These are phyloP conservation scores for Fraxinus baroniana DNA, from an alignment of 305 asterid species.

Conservation along the genomic window DNA sequence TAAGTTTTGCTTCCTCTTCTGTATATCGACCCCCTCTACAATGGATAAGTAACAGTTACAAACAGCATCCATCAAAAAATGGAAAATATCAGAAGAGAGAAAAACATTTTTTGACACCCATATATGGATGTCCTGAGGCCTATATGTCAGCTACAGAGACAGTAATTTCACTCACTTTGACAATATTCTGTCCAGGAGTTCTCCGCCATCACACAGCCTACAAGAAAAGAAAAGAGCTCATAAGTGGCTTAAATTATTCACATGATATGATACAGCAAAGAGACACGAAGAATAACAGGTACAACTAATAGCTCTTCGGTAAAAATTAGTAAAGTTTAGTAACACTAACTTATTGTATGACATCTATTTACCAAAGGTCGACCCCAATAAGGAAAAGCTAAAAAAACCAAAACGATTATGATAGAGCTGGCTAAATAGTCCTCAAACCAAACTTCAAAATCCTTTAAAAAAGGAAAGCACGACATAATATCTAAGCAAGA, in stretches of 20 bases:
- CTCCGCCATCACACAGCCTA: constrained; percentile 99
- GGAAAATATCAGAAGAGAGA: constrained; percentile 15
- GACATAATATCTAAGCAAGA: background rate
- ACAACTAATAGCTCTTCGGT: background rate
- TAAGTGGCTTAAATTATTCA: constrained; percentile 11
- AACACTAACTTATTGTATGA: background rate
- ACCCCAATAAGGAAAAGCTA: background rate
- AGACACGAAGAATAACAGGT: background rate
- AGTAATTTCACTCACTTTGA: constrained; percentile 54
- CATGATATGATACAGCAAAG: background rate
- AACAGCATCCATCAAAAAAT: constrained; percentile 29
- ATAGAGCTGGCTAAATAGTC: background rate
- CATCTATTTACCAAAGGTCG: background rate
- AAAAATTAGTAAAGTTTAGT: background rate
- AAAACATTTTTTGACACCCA: background rate
- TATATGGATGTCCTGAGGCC: constrained; percentile 1
- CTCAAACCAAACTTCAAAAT: background rate
- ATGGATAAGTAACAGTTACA: constrained; percentile 24
- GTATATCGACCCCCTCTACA: constrained; percentile 91
- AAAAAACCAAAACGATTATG: background rate
- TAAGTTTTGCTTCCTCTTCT: constrained; percentile 84
- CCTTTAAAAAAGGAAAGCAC: background rate
- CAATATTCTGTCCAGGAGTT: constrained; percentile 77
- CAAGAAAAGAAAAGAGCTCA: constrained; percentile 20
- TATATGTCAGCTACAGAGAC: background rate